Evolutionary conservation across 371 early-diverging fungal species (phyloP).

Genomic region (Synchytrium microbalum): DNA sequence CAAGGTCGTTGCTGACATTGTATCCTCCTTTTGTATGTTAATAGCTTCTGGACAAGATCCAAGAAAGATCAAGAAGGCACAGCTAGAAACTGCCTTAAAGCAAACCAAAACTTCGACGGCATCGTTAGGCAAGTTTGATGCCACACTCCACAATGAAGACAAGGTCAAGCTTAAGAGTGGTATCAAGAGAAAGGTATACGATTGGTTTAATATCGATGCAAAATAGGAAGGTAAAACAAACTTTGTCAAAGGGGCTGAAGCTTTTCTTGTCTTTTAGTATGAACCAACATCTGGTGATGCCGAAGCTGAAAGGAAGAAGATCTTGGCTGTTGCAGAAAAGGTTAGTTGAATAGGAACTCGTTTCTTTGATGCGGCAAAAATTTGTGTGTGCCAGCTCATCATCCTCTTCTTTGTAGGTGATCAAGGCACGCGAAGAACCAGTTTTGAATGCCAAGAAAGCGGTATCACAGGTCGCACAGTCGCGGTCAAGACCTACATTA

Average conservation of each 20-base stretch:
- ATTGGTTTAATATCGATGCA: too few relatives aligned
- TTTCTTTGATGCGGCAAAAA: too few relatives aligned
- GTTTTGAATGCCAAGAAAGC: background rate
- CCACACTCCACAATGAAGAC: conserved; percentile 58
- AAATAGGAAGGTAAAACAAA: background rate
- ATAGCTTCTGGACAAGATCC: background rate
- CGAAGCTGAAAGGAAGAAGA: background rate
- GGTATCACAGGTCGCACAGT: background rate
- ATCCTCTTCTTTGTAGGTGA: too few relatives aligned
- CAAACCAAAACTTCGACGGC: conserved; percentile 49
- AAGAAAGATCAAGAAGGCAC: background rate
- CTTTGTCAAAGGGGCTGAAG: background rate
- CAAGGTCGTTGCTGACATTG: conserved; percentile 45
- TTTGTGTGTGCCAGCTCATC: too few relatives aligned
- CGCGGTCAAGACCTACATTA: background rate
- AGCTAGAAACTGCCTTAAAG: conserved; percentile 21
- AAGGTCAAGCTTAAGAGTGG: conserved; percentile 67
- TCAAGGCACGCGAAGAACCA: background rate
- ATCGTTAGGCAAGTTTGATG: conserved; percentile 83
- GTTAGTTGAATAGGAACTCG: too few relatives aligned
- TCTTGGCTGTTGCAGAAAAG: background rate
- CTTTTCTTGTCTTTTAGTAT: background rate
- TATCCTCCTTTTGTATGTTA: conserved; percentile 39
- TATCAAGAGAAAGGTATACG: conserved; percentile 53
- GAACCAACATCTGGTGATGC: background rate